Conservation (phyloP, 2,329 filamentous ascomycete species). For the Calonectria montana region DNA sequence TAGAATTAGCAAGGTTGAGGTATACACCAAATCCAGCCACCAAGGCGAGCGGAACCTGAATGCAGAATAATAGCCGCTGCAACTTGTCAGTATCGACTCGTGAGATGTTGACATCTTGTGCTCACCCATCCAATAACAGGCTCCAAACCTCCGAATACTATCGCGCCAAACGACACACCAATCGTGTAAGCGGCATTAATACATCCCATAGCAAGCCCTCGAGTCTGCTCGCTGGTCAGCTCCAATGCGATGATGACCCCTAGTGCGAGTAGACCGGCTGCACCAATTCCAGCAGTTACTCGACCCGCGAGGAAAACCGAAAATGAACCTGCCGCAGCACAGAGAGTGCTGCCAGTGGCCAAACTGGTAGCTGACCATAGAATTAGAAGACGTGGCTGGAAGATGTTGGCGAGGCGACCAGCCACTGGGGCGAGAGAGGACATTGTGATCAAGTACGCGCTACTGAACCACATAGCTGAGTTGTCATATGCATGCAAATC, state of each 20-base stretch:
- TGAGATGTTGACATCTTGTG: neutral
- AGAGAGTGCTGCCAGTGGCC: slow-evolving; percentile 72
- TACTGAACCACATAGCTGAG: slow-evolving; percentile 84
- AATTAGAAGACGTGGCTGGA: slow-evolving; percentile 75
- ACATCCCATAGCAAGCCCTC: slow-evolving; percentile 80
- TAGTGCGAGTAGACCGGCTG: slow-evolving; percentile 78
- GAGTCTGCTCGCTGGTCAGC: slow-evolving; percentile 71
- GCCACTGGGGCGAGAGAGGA: slow-evolving; percentile 75
- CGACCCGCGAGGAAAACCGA: slow-evolving; percentile 75
- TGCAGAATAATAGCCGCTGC: slow-evolving; percentile 78
- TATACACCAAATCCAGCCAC: slow-evolving; percentile 72
- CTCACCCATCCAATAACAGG: slow-evolving; percentile 77
- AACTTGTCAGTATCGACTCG: slow-evolving; percentile 5
- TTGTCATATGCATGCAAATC: slow-evolving; percentile 80
- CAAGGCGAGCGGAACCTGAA: slow-evolving; percentile 74
- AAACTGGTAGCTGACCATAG: slow-evolving; percentile 69
- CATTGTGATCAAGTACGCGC: slow-evolving; percentile 74
- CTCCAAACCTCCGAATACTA: slow-evolving; percentile 75
- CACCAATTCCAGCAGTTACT: slow-evolving; percentile 75
- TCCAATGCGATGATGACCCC: slow-evolving; percentile 83
- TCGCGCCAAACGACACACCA: slow-evolving; percentile 77
- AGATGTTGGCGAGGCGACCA: slow-evolving; percentile 79
- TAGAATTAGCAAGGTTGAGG: slow-evolving; percentile 68
- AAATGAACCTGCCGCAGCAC: slow-evolving; percentile 69
- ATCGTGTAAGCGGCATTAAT: slow-evolving; percentile 79